Conservation (phyloP, 1,139 yeast genomes). For the Hansenula sp. region DNA sequence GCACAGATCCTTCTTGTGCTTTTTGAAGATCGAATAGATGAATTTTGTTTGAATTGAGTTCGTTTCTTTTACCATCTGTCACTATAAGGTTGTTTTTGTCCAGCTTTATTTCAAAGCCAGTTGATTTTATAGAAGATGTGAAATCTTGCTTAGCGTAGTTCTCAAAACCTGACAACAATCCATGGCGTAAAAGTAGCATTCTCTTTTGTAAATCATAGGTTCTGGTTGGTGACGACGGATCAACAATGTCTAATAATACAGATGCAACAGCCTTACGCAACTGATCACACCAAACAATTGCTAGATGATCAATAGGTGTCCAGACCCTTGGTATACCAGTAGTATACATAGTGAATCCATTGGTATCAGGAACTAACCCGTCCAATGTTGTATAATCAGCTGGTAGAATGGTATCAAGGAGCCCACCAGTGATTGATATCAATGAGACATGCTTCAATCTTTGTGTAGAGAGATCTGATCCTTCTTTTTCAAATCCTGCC, state of each 20-base stretch:
- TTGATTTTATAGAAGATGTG: neutral
- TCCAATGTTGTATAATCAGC: conserved; percentile 87
- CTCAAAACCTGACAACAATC: conserved; percentile 60
- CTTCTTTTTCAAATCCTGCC: conserved; percentile 39
- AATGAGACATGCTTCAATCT: conserved; percentile 48
- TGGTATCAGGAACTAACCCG: conserved; percentile 61
- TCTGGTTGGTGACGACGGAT: conserved; percentile 37
- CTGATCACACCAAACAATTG: conserved; percentile 97
- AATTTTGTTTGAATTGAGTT: neutral
- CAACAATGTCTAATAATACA: conserved; percentile 56
- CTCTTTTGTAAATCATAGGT: conserved; percentile 49
- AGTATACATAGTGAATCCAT: conserved; percentile 83
- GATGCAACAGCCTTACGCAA: conserved; percentile 60
- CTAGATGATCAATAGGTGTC: conserved; percentile 94
- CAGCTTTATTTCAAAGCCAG: neutral
- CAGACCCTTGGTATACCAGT: conserved; percentile 89
- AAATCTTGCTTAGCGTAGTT: conserved; percentile 28
- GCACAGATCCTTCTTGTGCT: neutral
- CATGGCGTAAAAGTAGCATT: conserved; percentile 49
- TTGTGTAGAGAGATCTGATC: conserved; percentile 31
- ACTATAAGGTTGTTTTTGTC: neutral
- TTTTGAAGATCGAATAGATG: neutral
- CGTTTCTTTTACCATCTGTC: neutral
- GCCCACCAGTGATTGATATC: conserved; percentile 90
- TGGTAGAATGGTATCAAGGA: conserved; percentile 76